Conservation (phyloP, 2,329 filamentous ascomycete genomes). For the Dactylellina drechsleri region DNA sequence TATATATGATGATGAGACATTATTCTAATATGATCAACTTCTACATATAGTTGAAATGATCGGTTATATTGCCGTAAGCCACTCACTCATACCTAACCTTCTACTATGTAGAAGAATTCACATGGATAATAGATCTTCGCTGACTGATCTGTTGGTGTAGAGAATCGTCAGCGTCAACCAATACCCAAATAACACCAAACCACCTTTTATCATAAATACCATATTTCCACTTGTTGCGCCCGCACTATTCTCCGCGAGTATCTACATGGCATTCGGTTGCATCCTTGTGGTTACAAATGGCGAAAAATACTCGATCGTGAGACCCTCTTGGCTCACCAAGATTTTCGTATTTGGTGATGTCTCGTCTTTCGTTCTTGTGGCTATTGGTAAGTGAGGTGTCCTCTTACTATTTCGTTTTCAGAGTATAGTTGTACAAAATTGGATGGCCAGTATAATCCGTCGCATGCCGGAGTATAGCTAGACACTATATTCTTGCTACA, state of each 20-base stretch:
- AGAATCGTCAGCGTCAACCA: conserved; percentile 7
- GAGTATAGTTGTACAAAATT: too few relatives aligned
- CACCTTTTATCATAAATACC: conserved; percentile 63
- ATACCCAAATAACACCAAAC: conserved; percentile 19
- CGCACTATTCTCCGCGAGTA: conserved; percentile 65
- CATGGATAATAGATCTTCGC: background rate
- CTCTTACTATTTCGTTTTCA: too few relatives aligned
- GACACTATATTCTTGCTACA: too few relatives aligned
- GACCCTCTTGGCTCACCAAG: conserved; percentile 65
- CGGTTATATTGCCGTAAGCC: conserved; percentile 60
- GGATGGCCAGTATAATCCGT: too few relatives aligned
- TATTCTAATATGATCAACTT: conserved; percentile 15
- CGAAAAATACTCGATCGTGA: conserved; percentile 63
- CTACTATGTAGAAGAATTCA: background rate
- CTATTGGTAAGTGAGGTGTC: conserved; percentile 4
- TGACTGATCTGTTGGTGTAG: background rate
- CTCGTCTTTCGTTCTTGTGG: conserved; percentile 10
- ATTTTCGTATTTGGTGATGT: conserved; percentile 69
- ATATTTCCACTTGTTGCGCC: conserved; percentile 65
- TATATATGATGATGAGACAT: conserved; percentile 21
- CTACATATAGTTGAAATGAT: conserved; percentile 62
- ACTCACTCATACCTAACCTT: background rate
- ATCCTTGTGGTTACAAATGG: conserved; percentile 59
- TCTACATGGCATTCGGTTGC: conserved; percentile 67
- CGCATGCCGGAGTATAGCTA: too few relatives aligned